Conservation (phyloP, 164 flowering plant genomes). For the Chloranthus sessilifolius region DNA sequence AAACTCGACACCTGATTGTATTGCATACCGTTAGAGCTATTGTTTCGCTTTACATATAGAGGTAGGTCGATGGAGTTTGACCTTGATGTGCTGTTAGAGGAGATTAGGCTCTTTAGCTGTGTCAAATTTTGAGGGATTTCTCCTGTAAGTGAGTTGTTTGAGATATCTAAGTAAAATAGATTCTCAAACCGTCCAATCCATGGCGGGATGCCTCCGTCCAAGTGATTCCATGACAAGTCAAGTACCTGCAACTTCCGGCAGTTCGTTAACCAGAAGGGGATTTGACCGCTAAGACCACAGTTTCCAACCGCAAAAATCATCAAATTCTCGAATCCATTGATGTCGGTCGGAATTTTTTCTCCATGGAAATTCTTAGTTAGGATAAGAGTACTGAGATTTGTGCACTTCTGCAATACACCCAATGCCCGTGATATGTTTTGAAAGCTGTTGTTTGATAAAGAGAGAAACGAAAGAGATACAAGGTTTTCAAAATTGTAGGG, state of each 20-base stretch:
- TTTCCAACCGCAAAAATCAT: constrained; percentile 54
- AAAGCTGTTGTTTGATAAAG: constrained; percentile 74
- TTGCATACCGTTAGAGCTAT: constrained; percentile 57
- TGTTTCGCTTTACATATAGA: constrained; percentile 64
- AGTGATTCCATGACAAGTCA: constrained; percentile 76
- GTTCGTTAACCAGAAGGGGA: constrained; percentile 54
- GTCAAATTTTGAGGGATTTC: constrained; percentile 57
- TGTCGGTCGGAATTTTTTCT: constrained; percentile 52
- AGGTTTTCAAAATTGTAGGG: constrained; percentile 47
- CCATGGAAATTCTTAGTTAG: constrained; percentile 66
- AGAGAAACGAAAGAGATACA: constrained; percentile 46
- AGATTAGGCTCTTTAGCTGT: constrained; percentile 46
- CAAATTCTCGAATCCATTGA: constrained; percentile 48
- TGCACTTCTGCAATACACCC: constrained; percentile 49
- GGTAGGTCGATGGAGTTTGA: constrained; percentile 46
- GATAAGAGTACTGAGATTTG: constrained; percentile 64
- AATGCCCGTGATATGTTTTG: constrained; percentile 46
- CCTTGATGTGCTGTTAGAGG: constrained; percentile 18
- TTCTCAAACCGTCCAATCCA: constrained; percentile 71
- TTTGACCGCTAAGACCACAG: constrained; percentile 59
- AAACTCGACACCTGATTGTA: constrained; percentile 76
- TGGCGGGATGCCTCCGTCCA: constrained; percentile 57
- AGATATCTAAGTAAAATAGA: constrained; percentile 76
- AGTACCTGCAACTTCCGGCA: constrained; percentile 55
- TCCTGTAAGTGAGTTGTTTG: constrained; percentile 74